A percentile compares a stretch with the other conserved stretches of the same genome.
These are phyloP conservation scores for Cetraspora pellucida DNA, from an alignment of 192 early-diverging fungal genomes.

Conservation along the genomic window DNA sequence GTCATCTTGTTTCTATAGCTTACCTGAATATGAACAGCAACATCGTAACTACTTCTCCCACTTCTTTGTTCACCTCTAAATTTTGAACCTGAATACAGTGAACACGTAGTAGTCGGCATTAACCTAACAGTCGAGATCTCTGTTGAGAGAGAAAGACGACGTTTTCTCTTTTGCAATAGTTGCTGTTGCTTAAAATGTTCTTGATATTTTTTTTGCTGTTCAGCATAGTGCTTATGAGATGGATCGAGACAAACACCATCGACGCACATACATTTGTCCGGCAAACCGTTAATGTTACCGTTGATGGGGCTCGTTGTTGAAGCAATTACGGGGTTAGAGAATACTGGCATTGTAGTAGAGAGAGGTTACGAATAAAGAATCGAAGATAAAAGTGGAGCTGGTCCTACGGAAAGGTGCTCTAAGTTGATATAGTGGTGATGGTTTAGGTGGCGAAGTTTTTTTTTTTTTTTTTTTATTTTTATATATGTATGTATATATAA, in stretches of 20 bases:
- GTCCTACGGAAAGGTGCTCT: background rate
- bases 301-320: constrained; percentile 14
- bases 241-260: constrained; percentile 32
- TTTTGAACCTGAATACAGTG: constrained; percentile 63
- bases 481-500: too few species aligned
- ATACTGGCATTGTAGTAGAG: constrained; percentile 10
- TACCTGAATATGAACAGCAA: constrained; percentile 76
- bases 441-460: constrained; percentile 20
- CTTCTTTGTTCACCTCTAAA: constrained; percentile 72
- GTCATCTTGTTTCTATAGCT: background rate
- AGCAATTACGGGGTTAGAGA: constrained; percentile 8
- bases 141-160: constrained; percentile 25
- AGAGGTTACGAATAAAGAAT: background rate
- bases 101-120: constrained; percentile 37
- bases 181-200: constrained; percentile 25
- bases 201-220: constrained; percentile 29
- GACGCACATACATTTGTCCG: constrained; percentile 27
- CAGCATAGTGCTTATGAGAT: constrained; percentile 26
- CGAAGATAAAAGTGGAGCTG: background rate
- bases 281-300: constrained; percentile 22
- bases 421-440: background rate
- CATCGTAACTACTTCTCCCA: constrained; percentile 63
- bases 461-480: background rate
- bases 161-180: constrained; percentile 20
- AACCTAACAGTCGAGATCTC: constrained; percentile 37